Evolutionary conservation across 1,139 yeast genomes (phyloP).

Genomic region (Diutina sp.): DNA sequence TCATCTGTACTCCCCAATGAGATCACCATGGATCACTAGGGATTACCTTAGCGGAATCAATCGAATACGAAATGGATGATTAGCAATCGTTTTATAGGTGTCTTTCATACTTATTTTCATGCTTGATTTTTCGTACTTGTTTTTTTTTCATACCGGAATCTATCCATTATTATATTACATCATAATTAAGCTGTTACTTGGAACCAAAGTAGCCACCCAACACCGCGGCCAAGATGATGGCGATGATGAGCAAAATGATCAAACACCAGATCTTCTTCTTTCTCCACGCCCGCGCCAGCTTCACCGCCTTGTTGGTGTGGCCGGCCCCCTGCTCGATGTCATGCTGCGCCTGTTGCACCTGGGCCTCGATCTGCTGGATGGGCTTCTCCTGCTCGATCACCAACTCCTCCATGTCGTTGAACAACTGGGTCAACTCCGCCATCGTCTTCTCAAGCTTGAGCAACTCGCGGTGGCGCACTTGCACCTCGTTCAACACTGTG

Average conservation of each 20-base stretch:
- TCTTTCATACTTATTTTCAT: no score
- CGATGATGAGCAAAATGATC: slow-evolving; percentile 45
- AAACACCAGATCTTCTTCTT: slow-evolving; percentile 86
- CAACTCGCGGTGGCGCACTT: slow-evolving; percentile 90
- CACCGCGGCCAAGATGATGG: slow-evolving; percentile 57
- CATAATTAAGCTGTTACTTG: slow-evolving; percentile 5
- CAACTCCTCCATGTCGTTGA: slow-evolving; percentile 92
- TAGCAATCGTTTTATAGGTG: no score
- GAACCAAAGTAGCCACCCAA: slow-evolving; percentile 36
- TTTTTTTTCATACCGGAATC: neutral
- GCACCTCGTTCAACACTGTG: slow-evolving; percentile 91
- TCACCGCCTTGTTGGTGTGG: slow-evolving; percentile 84
- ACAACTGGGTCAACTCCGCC: slow-evolving; percentile 89
- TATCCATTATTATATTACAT: neutral
- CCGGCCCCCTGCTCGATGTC: slow-evolving; percentile 93
- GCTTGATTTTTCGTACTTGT: no score
- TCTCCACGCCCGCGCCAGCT: slow-evolving; percentile 81
- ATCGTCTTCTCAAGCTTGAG: slow-evolving; percentile 90
- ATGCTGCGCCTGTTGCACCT: slow-evolving; percentile 72
- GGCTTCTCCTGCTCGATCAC: slow-evolving; percentile 93
- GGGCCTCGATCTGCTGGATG: slow-evolving; percentile 71
- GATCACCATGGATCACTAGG: no score
- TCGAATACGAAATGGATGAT: no score
- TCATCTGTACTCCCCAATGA: no score
- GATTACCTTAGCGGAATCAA: no score